Base-by-base conservation (phyloP, 108 stramenopile species). In the Skeletonema marinoi region DNA sequence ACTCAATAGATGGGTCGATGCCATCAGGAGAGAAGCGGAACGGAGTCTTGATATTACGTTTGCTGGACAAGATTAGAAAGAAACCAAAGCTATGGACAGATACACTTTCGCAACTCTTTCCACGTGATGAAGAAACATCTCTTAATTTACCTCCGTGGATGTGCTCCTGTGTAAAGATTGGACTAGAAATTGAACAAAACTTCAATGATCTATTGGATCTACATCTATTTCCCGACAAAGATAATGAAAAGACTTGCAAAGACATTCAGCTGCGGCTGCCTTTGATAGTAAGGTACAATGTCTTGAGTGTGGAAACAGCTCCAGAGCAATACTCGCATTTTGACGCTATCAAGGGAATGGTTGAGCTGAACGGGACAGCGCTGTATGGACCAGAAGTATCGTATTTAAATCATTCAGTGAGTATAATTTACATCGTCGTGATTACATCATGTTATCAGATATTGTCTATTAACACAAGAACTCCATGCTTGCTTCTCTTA, bases 251-350 rank as follows among this genome's bases (percentile, higher is more conserved):
- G 1, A 36, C 38, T 16, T 66, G 65, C 58, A 29, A 60, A 50
- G 42, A 73, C n/a, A 91, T 91, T 42, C 71, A 76, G 13, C 31
- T 82, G 21, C 76, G 90, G 38, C 67, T 93, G 2, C 93, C 93
- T 13, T 73, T 90, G 31, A 89, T 91, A 51, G 78, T 93, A 48
- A 88, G 90, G 3, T 93, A 93, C 83, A 93, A 93, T 65, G 82
- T 84, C 1, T 65, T 93, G 7, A 83, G 82, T 30, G 66, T 88
- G 36, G 89, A 90, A 70, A 91, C 90, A 17, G 89, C 82, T 66
- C 77, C 87, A 44, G 93, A 91, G 58, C 63, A 91, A 19, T 76
- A 90, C 30, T 79, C 86, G 29, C 80, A 89, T 70, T 89, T 89
- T 30, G 87, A 89, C 48, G 77, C 65, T 6, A 68, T 70, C 5